A percentile compares a stretch with the other conserved stretches of the same genome.
These are phyloP conservation scores for Pyricularia grisea DNA, from an alignment of 2,329 filamentous ascomycete species.

Conservation along the genomic window DNA sequence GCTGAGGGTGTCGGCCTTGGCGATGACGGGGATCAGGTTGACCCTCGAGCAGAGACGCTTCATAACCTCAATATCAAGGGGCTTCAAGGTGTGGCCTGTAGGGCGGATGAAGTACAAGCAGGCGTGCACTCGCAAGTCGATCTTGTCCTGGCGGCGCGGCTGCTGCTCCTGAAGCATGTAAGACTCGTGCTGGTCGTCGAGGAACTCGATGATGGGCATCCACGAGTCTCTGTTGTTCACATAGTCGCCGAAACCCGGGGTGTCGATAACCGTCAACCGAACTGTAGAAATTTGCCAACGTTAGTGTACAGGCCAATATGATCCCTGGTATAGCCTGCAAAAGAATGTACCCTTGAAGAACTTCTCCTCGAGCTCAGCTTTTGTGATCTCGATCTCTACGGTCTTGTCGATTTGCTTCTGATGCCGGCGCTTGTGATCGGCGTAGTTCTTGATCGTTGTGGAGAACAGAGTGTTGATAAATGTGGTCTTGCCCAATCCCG, in stretches of 20 bases:
- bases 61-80: conserved; percentile 99
- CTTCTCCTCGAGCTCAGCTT: conserved; percentile 99
- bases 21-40: conserved; percentile 96
- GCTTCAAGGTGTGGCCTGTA: conserved; percentile 96
- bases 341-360: conserved; percentile 87
- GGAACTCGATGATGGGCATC: conserved; percentile 99
- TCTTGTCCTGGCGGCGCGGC: conserved; percentile 95
- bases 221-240: conserved; percentile 99
- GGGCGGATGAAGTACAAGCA: conserved; percentile 99
- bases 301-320: neutral
- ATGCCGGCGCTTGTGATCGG: conserved; percentile 98
- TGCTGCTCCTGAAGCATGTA: conserved; percentile 99
- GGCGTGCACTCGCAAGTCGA: conserved; percentile 95
- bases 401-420: conserved; percentile 99
- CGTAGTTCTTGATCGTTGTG: conserved; percentile 99
- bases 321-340: neutral
- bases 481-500: conserved; percentile 96
- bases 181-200: conserved; percentile 99
- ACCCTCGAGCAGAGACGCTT: conserved; percentile 97
- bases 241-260: conserved; percentile 97
- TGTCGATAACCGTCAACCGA: conserved; percentile 97
- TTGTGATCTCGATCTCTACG: conserved; percentile 99
- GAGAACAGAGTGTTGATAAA: conserved; percentile 99
- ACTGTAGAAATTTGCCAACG: conserved; percentile 42
- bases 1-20: conserved; percentile 97